Conservation (phyloP, 2,329 filamentous ascomycete genomes). For the Mollisiaceae sp. region DNA sequence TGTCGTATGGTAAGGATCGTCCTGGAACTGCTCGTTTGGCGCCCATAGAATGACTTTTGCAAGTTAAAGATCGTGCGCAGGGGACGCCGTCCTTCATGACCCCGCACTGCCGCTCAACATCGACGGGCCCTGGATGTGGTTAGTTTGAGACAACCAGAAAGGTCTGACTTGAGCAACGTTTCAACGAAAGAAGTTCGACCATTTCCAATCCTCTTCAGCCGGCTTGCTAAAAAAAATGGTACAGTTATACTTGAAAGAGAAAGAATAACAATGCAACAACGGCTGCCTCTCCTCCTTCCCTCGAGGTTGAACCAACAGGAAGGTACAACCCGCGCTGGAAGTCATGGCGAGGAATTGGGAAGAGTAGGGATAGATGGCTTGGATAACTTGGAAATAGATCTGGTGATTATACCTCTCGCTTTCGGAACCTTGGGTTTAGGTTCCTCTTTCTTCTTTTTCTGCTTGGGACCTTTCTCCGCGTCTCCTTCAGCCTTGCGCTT, state of each 20-base stretch:
- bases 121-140: constrained; percentile 69
- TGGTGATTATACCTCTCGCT: constrained; percentile 66
- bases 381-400: constrained; percentile 6
- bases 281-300: neutral
- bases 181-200: no score
- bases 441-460: constrained; percentile 95
- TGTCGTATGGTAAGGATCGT: constrained; percentile 87
- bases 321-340: neutral
- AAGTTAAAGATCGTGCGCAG: constrained; percentile 87
- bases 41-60: constrained; percentile 95
- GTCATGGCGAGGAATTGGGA: neutral
- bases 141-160: constrained; percentile 14
- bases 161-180: constrained; percentile 3
- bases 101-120: constrained; percentile 93
- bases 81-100: constrained; percentile 85
- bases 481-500: constrained; percentile 79
- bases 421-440: constrained; percentile 83
- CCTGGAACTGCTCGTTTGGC: constrained; percentile 89
- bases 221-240: neutral
- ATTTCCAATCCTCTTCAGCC: neutral
- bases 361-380: neutral
- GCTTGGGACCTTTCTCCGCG: constrained; percentile 81
- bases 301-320: neutral
- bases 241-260: no score
- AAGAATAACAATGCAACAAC: neutral